These are phyloP conservation scores for Globisporangium radiosum DNA, from an alignment of 352 stramenopile species.

Conservation along the genomic window DNA sequence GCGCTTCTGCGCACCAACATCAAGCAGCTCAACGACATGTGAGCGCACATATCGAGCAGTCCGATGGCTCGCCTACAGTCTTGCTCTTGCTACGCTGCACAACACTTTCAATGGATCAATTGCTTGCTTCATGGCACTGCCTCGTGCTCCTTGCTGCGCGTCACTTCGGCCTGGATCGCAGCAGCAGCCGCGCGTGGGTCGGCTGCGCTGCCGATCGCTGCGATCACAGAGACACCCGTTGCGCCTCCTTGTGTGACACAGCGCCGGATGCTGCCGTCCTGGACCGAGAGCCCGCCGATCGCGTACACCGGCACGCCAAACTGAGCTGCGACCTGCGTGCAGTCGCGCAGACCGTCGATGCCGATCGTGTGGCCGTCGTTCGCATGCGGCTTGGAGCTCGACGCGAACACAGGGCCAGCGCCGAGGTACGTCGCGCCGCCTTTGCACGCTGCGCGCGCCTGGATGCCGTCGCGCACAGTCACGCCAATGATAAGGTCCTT, in stretches of 20 bases:
- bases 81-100: constrained; percentile 1
- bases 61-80: no score
- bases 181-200: constrained; percentile 22
- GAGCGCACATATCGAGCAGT: background rate
- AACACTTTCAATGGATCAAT: no score
- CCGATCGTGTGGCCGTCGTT: constrained; percentile 47
- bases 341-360: constrained; percentile 26
- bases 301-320: constrained; percentile 41
- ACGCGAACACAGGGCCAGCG: constrained; percentile 42
- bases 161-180: constrained; percentile 18
- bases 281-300: constrained; percentile 38
- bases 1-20: constrained; percentile 62
- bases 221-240: constrained; percentile 39
- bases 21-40: constrained; percentile 71
- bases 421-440: constrained; percentile 42
- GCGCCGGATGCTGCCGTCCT: constrained; percentile 24
- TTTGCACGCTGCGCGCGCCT: constrained; percentile 34
- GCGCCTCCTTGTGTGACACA: constrained; percentile 37
- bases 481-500: constrained; percentile 45
- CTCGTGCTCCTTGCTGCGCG: constrained; percentile 4
- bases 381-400: constrained; percentile 44
- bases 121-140: no score
- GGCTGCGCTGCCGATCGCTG: constrained; percentile 30
- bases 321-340: constrained; percentile 14
- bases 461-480: constrained; percentile 37